Base-by-base conservation (phyloP, 2,329 filamentous ascomycete genomes). In the Aotearoamyces nothofagi region DNA sequence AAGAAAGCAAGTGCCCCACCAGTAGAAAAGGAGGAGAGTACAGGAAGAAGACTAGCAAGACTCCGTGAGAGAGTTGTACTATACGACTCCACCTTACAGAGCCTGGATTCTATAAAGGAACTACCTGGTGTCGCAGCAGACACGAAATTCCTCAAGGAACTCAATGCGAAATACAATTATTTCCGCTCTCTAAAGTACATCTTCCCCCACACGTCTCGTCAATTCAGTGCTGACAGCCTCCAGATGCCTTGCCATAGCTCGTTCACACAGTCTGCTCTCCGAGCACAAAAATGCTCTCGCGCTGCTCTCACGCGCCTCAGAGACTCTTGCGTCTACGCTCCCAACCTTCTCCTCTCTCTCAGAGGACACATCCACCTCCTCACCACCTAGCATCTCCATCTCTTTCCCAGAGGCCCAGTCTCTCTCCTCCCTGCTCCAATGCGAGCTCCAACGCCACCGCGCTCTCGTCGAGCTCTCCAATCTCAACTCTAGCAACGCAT, bases 61-160 rank as follows among this genome's bases (percentile, higher is more conserved):
- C 60, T 96, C 29, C 79, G 83, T 46, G 87, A 96, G 51, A 78
- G 82, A 43, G 73, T 81, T 9, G 86, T 87, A 3, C 62, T 98
- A 2, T 96, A 94, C 49, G 84, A 94, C 49, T 82, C 83, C 14
- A 92, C 78, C 6, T 56, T 94, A 14, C 82, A 94, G 54, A 94
- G 83, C 52, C 62, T 98, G 34, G 80, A 94, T 39, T 82, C 84
- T 4, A 74, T 94, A 50, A 82, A 79, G 43, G 83, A 93, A 35
- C 64, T 98, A 9, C 79, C 84, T 3, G 90, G 90, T 52, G 80
- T 94, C 11, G 83, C 83, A 19, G 78, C 83, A 23, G 90, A 98
- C 45, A 66, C 72, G 22, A 61, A 58, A 10, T 79, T 98, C 39
- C 62, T 84, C 4, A 57, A 66, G 25, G 82, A 90, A 50, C 60